phyloP scores from a whole-genome alignment of 257 asterid genomes.

The Solanum clarkiae region DNA sequence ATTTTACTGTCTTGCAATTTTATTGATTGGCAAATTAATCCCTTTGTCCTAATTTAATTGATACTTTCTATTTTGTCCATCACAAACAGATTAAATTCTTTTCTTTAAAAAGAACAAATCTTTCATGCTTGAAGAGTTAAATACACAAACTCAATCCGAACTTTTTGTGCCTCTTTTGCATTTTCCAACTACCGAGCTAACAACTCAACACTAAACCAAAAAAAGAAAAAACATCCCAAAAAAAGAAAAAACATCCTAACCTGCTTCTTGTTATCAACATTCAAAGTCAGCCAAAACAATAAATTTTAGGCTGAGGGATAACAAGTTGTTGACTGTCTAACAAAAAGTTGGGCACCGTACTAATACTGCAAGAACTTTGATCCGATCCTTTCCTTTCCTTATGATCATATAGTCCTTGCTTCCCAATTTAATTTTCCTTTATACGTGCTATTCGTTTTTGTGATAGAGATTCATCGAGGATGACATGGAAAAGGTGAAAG shows the following conservation, averaged over 20 bases:
- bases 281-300: background rate
- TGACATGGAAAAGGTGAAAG: conserved; percentile 57
- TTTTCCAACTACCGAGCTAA: background rate
- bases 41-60: background rate
- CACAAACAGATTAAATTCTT: background rate
- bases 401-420: background rate
- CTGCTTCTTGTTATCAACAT: background rate
- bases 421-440: background rate
- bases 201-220: background rate
- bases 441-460: background rate
- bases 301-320: background rate
- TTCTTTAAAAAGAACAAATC: background rate
- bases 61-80: background rate
- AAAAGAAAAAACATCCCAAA: too few species aligned
- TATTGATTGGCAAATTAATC: background rate
- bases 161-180: background rate
- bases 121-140: background rate
- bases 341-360: background rate
- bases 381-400: background rate
- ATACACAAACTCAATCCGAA: background rate
- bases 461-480: conserved; percentile 52
- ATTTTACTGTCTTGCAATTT: background rate
- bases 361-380: background rate
- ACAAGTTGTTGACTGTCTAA: background rate
- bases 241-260: too few species aligned